Conservation (phyloP, 1,284 basidiomycete genomes). For the Tilletia indica region DNA sequence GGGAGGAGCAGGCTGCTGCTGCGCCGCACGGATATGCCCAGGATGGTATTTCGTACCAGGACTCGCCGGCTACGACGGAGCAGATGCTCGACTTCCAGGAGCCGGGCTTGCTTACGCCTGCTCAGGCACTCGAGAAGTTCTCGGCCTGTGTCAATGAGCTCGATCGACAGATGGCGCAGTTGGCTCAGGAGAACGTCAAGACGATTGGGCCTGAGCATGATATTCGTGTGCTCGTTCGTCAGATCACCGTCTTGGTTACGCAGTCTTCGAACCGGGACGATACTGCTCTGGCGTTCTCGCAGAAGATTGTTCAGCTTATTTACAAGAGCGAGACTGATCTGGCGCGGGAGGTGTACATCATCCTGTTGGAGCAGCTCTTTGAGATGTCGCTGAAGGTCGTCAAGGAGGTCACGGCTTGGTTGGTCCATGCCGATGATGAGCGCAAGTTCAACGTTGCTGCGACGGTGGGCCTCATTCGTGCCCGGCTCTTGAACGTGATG, state of each 20-base stretch:
- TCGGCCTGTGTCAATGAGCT: conserved; percentile 44
- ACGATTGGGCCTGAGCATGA: conserved; percentile 62
- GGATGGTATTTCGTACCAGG: conserved; percentile 8
- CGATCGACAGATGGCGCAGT: conserved; percentile 43
- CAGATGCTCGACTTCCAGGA: conserved; percentile 15
- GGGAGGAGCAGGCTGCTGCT: conserved; percentile 9
- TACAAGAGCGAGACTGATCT: conserved; percentile 49
- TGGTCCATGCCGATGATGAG: conserved; percentile 94
- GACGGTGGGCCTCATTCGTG: conserved; percentile 81
- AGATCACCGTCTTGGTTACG: conserved; percentile 74
- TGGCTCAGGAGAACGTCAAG: conserved; percentile 62
- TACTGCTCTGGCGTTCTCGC: conserved; percentile 86
- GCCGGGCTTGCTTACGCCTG: conserved; percentile 30
- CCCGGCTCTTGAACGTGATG: conserved; percentile 73
- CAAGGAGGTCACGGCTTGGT: conserved; percentile 94
- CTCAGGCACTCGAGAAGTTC: conserved; percentile 55
- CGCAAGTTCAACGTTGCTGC: conserved; percentile 90
- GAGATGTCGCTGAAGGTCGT: conserved; percentile 85
- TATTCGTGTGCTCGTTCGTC: conserved; percentile 76
- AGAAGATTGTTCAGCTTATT: conserved; percentile 73
- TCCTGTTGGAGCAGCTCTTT: conserved; percentile 84
- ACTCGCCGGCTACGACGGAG: conserved; percentile 11
- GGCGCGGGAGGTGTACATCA: conserved; percentile 66
- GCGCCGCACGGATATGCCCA: conserved; percentile 2
- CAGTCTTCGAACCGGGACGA: conserved; percentile 77